Evolutionary conservation across 768 basidiomycete genomes (phyloP).

Genomic region (Russula virescens): DNA sequence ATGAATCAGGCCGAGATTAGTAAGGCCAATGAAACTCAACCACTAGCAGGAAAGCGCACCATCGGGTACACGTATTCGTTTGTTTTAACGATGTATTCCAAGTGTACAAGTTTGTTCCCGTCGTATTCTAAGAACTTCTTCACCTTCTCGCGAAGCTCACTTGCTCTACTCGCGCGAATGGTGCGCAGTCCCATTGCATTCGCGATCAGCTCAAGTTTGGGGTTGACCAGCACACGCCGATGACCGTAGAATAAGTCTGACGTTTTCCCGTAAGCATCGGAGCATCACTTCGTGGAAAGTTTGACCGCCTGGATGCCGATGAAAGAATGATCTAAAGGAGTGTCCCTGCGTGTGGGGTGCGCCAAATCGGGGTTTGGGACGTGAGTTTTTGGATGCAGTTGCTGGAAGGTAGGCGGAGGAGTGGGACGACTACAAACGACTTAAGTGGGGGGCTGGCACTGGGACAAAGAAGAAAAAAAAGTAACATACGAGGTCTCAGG

Average conservation of each 20-base stretch:
- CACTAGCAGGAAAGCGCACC: constrained; percentile 46
- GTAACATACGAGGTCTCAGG: constrained; percentile 54
- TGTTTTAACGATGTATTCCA: constrained; percentile 85
- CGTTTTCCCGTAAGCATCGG: constrained; percentile 83
- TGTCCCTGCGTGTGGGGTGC: constrained; percentile 37
- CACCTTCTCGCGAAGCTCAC: constrained; percentile 91
- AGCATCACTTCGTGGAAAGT: constrained; percentile 99
- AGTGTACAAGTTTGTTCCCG: constrained; percentile 72
- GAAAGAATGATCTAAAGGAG: constrained; percentile 73
- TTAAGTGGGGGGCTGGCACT: no score
- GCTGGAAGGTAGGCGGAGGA: constrained; percentile 51
- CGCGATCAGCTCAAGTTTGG: constrained; percentile 88
- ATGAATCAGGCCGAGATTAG: constrained; percentile 16
- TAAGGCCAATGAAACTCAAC: constrained; percentile 24
- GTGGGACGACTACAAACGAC: constrained; percentile 47
- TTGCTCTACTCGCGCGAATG: constrained; percentile 61
- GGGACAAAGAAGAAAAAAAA: not conserved
- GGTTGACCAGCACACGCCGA: constrained; percentile 97
- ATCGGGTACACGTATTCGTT: constrained; percentile 90
- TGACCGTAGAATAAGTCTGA: constrained; percentile 95
- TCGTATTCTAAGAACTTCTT: constrained; percentile 98
- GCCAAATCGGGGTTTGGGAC: constrained; percentile 34
- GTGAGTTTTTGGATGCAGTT: constrained; percentile 40
- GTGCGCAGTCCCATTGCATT: constrained; percentile 90
- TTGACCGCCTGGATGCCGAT: constrained; percentile 92